phyloP scores from a whole-genome alignment of 305 asterid genomes.

The Fraxinus xanthoxyloides region DNA sequence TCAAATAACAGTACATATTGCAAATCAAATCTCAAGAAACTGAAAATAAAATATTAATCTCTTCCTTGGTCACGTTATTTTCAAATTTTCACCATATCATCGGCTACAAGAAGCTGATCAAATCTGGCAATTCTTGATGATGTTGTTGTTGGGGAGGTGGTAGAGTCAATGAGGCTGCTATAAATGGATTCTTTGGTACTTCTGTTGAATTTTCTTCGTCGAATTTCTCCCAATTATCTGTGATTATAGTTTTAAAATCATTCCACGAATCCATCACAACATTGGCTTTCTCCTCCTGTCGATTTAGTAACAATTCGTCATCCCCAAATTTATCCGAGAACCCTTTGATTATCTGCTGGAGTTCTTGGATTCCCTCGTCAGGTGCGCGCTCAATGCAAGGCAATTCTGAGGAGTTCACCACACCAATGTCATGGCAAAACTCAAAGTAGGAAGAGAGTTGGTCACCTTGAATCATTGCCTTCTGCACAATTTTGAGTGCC shows the following conservation, averaged over 20 bases:
- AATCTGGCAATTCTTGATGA: constrained; percentile 46
- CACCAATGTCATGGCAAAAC: constrained; percentile 55
- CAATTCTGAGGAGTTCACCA: constrained; percentile 40
- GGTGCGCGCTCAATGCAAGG: constrained; percentile 54
- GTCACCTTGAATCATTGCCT: constrained; percentile 54
- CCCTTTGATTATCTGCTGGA: constrained; percentile 50
- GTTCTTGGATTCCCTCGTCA: constrained; percentile 52
- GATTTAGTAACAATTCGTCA: neutral
- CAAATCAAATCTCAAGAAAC: neutral
- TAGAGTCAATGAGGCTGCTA: constrained; percentile 19
- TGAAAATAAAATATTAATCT: neutral
- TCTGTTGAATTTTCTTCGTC: constrained; percentile 45
- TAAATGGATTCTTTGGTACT: neutral
- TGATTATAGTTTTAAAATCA: constrained; percentile 43
- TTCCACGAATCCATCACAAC: constrained; percentile 17
- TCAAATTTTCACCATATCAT: neutral
- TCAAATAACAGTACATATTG: neutral
- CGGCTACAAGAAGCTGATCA: constrained; percentile 43
- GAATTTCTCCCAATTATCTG: constrained; percentile 74
- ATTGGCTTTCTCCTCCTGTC: constrained; percentile 18
- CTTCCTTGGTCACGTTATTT: neutral
- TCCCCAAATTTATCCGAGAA: neutral
- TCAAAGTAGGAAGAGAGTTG: constrained; percentile 54
- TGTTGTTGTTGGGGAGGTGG: neutral
- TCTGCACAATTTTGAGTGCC: constrained; percentile 54